A percentile compares a stretch with the other conserved stretches of the same genome.
These are phyloP conservation scores for Dactylorhiza incarnata DNA, from an alignment of 106 monocot species.

Conservation along the genomic window DNA sequence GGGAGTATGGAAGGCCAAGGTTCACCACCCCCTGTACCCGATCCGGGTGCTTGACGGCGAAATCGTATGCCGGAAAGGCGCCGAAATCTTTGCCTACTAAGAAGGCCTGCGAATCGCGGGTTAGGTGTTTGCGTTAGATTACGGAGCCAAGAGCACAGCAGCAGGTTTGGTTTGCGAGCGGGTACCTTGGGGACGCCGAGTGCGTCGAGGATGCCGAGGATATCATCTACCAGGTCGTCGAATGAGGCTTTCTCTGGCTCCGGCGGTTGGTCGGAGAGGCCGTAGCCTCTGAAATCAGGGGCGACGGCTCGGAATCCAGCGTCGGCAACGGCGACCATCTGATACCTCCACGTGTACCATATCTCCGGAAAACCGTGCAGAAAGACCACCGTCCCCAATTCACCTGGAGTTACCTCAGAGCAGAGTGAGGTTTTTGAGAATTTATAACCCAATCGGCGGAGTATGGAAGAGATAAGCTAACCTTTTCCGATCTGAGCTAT, in stretches of 20 bases:
- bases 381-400: slow-evolving; percentile 47
- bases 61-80: slow-evolving; percentile 13
- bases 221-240: slow-evolving; percentile 42
- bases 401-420: slow-evolving; percentile 17
- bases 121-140: slow-evolving; percentile 3
- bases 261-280: slow-evolving; percentile 51
- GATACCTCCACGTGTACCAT: slow-evolving; percentile 91
- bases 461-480: background rate
- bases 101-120: slow-evolving; percentile 9
- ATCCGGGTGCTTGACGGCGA: slow-evolving; percentile 24
- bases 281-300: slow-evolving; percentile 57
- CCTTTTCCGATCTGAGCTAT: slow-evolving; percentile 50
- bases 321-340: slow-evolving; percentile 58
- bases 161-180: background rate
- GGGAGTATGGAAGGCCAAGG: slow-evolving; percentile 12
- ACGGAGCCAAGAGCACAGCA: background rate
- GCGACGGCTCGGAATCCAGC: slow-evolving; percentile 75
- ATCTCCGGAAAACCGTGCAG: slow-evolving; percentile 81
- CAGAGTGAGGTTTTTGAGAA: background rate
- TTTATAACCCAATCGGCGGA: background rate
- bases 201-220: slow-evolving; percentile 43
- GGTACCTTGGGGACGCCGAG: slow-evolving; percentile 51
- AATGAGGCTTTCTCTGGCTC: slow-evolving; percentile 26
- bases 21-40: slow-evolving; percentile 25
- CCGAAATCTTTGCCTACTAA: slow-evolving; percentile 40